Base-by-base conservation (phyloP, 163 green algal species). In the Chlorella variabilis region DNA sequence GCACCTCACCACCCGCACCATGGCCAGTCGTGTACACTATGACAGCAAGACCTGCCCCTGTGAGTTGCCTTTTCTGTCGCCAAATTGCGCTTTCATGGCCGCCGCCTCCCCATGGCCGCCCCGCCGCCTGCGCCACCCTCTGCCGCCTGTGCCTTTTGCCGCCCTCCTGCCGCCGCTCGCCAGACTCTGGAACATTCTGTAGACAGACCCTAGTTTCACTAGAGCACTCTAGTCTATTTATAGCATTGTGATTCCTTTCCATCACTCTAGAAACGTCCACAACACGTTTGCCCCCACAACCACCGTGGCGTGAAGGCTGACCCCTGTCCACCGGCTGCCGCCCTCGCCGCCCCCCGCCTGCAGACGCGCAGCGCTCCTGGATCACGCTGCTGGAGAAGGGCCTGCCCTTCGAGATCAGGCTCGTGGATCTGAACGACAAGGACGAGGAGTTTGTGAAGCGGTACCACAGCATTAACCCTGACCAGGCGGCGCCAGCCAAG, bases 341-440 rank as follows among this genome's bases (percentile, higher is more conserved):
- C n/a, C n/a, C n/a, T n/a, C n/a, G 45, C 45, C 15, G 45, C 45
- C 11, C 15, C 45, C 45, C 45, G 45, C 18, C 23, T 63, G 41
- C 75, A 71, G 67, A 83, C 21, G 77, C 77, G 0, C 77, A 83
- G 66, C 77, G 77, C 51, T 39, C 15, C 21, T 82, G 81, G 81
- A 68, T 85, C 4, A 41, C 81, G 36, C 63, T 85, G 36, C 13
- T 85, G 2, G 81, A 85, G 65, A 85, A 85, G 81, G 54, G 42
- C 54, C 56, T 84, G 38, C 23, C 31, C 29, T 84, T 78, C 58
- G 67, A 84, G 49, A 73, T 84, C 51, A 31, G 58, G 18, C n/a
- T 29, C n/a, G 81, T 85, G 3, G 81, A 85, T 29, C 51, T 85
- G 73, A 31, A 2, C 25, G 78, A 85, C 65, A 85, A 85, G 73